Percentiles rank a stretch among this genome's conserved stretches.
Conservation (phyloP, 2,329 filamentous ascomycete species). For the Monilinia aucupariae region DNA sequence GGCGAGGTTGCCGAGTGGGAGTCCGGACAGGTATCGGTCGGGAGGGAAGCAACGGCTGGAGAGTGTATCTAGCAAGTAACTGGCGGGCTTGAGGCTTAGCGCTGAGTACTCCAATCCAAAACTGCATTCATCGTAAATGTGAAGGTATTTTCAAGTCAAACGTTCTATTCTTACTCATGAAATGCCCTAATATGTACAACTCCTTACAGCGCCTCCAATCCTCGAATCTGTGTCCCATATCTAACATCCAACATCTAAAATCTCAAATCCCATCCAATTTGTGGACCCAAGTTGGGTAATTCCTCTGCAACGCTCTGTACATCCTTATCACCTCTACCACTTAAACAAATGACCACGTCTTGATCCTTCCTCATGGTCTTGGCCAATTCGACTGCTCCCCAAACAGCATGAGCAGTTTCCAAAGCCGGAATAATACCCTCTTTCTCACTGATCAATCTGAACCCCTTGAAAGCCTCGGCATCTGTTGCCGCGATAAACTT, state of each 20-base stretch:
- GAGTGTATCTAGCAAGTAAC: conserved; percentile 16
- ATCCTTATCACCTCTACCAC: conserved; percentile 93
- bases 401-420: conserved; percentile 90
- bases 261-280: conserved; percentile 71
- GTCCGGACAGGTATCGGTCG: conserved; percentile 9
- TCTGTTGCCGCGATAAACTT: conserved; percentile 90
- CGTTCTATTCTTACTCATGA: neutral
- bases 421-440: conserved; percentile 97
- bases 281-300: conserved; percentile 77
- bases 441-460: conserved; percentile 75
- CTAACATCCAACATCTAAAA: no score
- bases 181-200: conserved; percentile 4
- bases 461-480: conserved; percentile 80
- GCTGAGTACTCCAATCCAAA: neutral
- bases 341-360: conserved; percentile 90
- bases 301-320: conserved; percentile 97
- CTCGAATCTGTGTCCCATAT: neutral
- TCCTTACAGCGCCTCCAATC: neutral
- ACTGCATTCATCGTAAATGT: neutral
- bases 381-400: conserved; percentile 79
- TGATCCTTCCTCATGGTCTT: conserved; percentile 86
- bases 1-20: conserved; percentile 4
- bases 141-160: neutral
- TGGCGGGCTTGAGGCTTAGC: neutral
- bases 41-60: conserved; percentile 17